Conservation (phyloP, 192 early-diverging fungal genomes). For the Podila epigama region DNA sequence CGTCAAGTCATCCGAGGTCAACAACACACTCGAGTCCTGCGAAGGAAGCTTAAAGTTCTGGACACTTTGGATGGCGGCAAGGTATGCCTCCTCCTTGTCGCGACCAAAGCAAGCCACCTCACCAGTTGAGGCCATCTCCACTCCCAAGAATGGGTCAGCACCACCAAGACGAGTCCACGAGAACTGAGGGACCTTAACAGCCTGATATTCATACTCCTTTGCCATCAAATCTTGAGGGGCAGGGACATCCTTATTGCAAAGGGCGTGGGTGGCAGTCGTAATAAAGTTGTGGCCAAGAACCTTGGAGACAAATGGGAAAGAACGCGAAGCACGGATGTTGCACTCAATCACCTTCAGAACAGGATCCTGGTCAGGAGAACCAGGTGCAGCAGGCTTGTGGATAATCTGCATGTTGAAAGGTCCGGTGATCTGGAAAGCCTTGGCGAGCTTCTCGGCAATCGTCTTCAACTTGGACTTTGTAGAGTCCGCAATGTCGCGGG, state of each 20-base stretch:
- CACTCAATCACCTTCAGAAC: slow-evolving; percentile 97
- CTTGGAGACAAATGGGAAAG: slow-evolving; percentile 98
- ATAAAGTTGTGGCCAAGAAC: slow-evolving; percentile 92
- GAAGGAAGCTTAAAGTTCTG: slow-evolving; percentile 91
- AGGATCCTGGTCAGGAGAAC: slow-evolving; percentile 43
- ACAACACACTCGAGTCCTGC: slow-evolving; percentile 68
- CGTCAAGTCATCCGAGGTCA: slow-evolving; percentile 77
- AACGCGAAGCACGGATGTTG: slow-evolving; percentile 96
- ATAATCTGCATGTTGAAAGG: slow-evolving; percentile 99
- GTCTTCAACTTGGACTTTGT: slow-evolving; percentile 71
- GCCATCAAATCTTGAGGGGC: slow-evolving; percentile 61
- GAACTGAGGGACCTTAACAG: slow-evolving; percentile 96
- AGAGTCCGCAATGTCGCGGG: slow-evolving; percentile 58
- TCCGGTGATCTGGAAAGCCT: slow-evolving; percentile 94
- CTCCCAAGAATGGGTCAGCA: slow-evolving; percentile 96
- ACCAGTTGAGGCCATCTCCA: slow-evolving; percentile 98
- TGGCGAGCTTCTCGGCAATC: slow-evolving; percentile 87
- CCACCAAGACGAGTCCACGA: slow-evolving; percentile 94
- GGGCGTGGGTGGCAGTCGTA: slow-evolving; percentile 86
- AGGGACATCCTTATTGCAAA: slow-evolving; percentile 70
- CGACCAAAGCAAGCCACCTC: slow-evolving; percentile 98
- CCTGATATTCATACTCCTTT: slow-evolving; percentile 74
- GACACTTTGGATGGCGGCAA: slow-evolving; percentile 81
- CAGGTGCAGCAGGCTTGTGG: slow-evolving; percentile 44
- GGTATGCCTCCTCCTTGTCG: slow-evolving; percentile 89